A percentile compares a stretch with the other conserved stretches of the same genome.
phyloP scores from a whole-genome alignment of 2,329 filamentous ascomycete genomes.

The Trichoderma breve region DNA sequence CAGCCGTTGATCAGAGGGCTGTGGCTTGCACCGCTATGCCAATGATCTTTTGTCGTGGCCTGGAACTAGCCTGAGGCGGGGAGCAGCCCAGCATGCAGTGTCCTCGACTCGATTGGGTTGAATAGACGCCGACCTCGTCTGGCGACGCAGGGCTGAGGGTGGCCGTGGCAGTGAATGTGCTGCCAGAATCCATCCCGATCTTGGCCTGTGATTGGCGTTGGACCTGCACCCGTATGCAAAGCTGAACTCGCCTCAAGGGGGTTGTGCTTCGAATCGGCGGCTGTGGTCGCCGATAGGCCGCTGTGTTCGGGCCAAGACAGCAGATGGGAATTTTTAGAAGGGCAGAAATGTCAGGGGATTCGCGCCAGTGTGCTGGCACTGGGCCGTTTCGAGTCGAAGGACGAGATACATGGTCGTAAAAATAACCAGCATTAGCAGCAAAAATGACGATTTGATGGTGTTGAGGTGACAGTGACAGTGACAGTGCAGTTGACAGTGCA shows the following conservation, averaged over 20 bases:
- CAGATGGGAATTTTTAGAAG: constrained; percentile 3
- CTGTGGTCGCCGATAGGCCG: constrained; percentile 12
- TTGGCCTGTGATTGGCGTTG: constrained; percentile 20
- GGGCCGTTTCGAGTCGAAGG: background rate
- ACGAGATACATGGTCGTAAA: background rate
- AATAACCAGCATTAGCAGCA: background rate
- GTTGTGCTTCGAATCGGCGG: constrained; percentile 4
- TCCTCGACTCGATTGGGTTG: constrained; percentile 29
- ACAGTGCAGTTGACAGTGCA: constrained; percentile 13
- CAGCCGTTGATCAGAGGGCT: constrained; percentile 27
- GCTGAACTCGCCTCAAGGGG: constrained; percentile 14
- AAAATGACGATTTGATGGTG: background rate
- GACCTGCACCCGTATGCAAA: background rate
- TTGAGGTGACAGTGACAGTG: background rate
- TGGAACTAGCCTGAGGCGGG: background rate
- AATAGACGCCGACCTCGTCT: constrained; percentile 31
- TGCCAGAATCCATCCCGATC: constrained; percentile 11
- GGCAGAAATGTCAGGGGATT: background rate
- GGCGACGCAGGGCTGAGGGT: constrained; percentile 19
- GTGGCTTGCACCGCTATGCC: constrained; percentile 24
- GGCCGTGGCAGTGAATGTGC: constrained; percentile 19
- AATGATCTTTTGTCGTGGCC: constrained; percentile 32
- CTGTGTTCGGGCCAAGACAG: background rate
- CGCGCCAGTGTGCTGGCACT: background rate
- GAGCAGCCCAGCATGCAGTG: background rate